Evolutionary conservation across 805 yeast species (phyloP), one percentile per base, ranked within the genome.

Genomic region (Scheffersomyces coipomensis): DNA sequence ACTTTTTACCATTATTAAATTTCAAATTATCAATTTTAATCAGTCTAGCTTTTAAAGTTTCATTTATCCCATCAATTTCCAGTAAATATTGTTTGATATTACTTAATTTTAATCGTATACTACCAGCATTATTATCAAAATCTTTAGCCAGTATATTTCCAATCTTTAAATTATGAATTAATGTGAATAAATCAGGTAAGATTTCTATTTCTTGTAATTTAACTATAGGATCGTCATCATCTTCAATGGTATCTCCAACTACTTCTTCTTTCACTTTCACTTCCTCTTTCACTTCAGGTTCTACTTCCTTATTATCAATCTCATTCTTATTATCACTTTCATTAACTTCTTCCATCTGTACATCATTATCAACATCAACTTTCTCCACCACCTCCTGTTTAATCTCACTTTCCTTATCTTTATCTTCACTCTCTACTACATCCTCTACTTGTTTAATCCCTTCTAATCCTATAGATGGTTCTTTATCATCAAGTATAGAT

Each of bases 131-230:
- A 48, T 66, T 68, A 42, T 66, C 71, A 42, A 69, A 67, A 42
- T 69, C 73, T 39, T 66, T 64, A 7, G 69, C 62, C 60, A 59
- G 66, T 13, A 65, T 43, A 17, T 48, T 54, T n/a, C 71, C 73
- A 8, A 49, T 47, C 23, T 61, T 59, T 23, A 69, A 51, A 30
- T 60, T 62, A 38, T 63, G 67, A 4, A 69, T 47, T 15, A 66
- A 50, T 11, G 47, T 52, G 42, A 60, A 68, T 33, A 69, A 43
- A 26, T 68, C 73, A 5, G 72, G 71, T 4, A 69, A 51, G 3
- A 68, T 46, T 44, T 67, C 68, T 15, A 59, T 52, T n/a, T 55
- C 44, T 7, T 48, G 48, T 27, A 68, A 47, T 30, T 55, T 59
- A n/a, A 55, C 42, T 21, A 58, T 40, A 17, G 50, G 40, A 35